phyloP scores from a whole-genome alignment of 257 asterid species.

The Capsicum chinense region DNA sequence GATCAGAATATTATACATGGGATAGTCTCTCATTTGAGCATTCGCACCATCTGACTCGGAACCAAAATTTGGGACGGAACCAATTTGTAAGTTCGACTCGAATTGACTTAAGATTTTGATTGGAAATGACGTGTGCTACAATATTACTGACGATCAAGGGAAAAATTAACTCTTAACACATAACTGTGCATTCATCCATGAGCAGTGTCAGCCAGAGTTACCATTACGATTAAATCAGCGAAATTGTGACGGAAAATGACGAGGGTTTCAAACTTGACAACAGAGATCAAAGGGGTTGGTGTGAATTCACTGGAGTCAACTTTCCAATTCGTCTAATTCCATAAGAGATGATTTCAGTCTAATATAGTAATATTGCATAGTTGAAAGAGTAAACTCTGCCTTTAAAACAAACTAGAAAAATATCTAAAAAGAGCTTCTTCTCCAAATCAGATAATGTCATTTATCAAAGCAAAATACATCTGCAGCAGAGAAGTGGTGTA shows the following conservation, averaged over 20 bases:
- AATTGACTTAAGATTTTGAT: neutral
- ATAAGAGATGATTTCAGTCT: neutral
- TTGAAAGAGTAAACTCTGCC: neutral
- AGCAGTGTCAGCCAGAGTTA: conserved; percentile 3
- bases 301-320: conserved; percentile 21
- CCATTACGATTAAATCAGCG: neutral
- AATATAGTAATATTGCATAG: neutral
- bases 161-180: neutral
- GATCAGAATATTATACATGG: neutral
- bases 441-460: neutral
- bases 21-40: conserved; percentile 3
- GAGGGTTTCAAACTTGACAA: conserved; percentile 9
- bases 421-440: conserved; percentile 14
- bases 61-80: neutral
- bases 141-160: neutral
- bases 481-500: conserved; percentile 2
- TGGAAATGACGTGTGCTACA: neutral
- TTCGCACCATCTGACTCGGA: neutral
- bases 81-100: neutral
- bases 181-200: neutral
- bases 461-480: neutral
- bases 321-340: conserved; percentile 12
- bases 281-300: neutral
- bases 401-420: neutral
- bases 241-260: neutral